phyloP scores from a whole-genome alignment of 345 rosid species.

The Cardamine occulta region DNA sequence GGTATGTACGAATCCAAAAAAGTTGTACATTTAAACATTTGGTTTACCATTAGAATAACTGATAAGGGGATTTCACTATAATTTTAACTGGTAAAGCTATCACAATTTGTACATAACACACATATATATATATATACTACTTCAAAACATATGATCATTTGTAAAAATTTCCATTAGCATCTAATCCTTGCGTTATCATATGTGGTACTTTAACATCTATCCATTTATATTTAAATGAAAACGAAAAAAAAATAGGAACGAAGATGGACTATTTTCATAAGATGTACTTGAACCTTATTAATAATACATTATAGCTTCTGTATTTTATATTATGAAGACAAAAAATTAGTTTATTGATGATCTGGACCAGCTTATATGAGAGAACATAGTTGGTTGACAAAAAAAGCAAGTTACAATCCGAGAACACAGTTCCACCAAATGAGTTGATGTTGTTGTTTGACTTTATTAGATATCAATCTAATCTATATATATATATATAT shows the following conservation, averaged over 20 bases:
- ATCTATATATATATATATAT: too few relatives aligned
- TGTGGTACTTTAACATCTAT: not conserved
- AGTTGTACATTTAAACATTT: too few relatives aligned
- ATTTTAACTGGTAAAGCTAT: not conserved
- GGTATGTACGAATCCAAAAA: not conserved
- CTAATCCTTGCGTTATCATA: not conserved
- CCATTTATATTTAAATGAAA: not conserved
- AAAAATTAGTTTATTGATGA: not conserved
- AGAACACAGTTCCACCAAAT: slow-evolving; percentile 36
- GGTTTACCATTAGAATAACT: not conserved
- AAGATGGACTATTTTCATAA: slow-evolving; percentile 5
- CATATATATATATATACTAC: not conserved
- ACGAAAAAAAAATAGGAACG: not conserved
- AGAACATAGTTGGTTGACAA: slow-evolving; percentile 1
- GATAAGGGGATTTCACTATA: not conserved
- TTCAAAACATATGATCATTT: not conserved
- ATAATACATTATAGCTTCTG: not conserved
- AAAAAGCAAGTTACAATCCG: not conserved
- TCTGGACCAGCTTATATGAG: slow-evolving; percentile 23
- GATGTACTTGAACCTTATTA: not conserved
- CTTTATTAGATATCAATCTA: not conserved
- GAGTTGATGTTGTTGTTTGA: slow-evolving; percentile 10
- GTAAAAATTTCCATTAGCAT: not conserved
- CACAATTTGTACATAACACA: not conserved
- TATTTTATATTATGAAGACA: not conserved